phyloP scores from a whole-genome alignment of 805 yeast genomes.

The Candida methanosorbosa region DNA sequence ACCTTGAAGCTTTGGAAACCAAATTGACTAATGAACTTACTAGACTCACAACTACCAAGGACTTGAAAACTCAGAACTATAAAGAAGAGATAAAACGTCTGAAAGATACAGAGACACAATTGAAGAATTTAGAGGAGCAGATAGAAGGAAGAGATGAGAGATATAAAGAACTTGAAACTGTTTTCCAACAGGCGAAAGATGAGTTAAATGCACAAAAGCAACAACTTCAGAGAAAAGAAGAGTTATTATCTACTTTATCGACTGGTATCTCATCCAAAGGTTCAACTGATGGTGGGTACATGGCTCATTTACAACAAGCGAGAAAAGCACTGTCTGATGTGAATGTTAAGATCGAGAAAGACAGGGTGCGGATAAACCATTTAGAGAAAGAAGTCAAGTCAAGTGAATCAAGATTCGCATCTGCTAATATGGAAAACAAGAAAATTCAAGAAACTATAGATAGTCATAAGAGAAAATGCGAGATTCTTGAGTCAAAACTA shows the following conservation, averaged over 20 bases:
- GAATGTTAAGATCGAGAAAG: constrained; percentile 48
- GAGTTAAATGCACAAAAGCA: constrained; percentile 37
- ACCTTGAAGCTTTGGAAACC: constrained; percentile 49
- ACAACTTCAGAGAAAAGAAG: constrained; percentile 55
- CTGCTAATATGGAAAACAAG: constrained; percentile 44
- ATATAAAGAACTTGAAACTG: constrained; percentile 33
- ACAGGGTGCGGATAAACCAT: constrained; percentile 49
- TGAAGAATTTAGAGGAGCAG: constrained; percentile 24
- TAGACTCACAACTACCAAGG: constrained; percentile 55
- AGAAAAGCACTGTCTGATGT: constrained; percentile 47
- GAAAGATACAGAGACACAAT: constrained; percentile 22
- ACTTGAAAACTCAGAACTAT: constrained; percentile 47
- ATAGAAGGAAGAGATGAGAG: constrained; percentile 27
- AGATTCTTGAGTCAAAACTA: constrained; percentile 32
- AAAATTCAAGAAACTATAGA: constrained; percentile 34
- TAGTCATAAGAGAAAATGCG: constrained; percentile 28
- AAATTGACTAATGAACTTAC: constrained; percentile 55
- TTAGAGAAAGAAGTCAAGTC: constrained; percentile 39
- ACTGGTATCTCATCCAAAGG: constrained; percentile 90
- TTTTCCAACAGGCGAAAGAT: constrained; percentile 34
- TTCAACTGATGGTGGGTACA: constrained; percentile 67
- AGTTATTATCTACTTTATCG: constrained; percentile 68
- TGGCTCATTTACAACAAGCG: constrained; percentile 57
- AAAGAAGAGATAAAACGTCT: constrained; percentile 41
- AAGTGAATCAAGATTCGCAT: constrained; percentile 37